A percentile compares a stretch with the other conserved stretches of the same genome.
Conservation (phyloP, 2,329 filamentous ascomycete species). For the Sclerotinia sclerotiorum region DNA sequence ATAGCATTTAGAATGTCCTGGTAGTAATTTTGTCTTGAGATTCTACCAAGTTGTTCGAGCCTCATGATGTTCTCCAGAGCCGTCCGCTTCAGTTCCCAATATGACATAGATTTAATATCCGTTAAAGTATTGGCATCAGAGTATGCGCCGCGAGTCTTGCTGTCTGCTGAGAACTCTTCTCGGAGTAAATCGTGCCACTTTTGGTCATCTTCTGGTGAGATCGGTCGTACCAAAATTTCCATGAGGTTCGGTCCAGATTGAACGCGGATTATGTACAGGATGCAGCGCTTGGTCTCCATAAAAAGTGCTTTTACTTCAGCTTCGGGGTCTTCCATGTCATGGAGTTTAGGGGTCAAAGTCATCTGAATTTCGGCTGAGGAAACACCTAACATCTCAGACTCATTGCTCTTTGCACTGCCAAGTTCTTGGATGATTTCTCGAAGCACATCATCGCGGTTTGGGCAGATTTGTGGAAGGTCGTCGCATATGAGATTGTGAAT, state of each 20-base stretch:
- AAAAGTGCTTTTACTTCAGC: conserved; percentile 89
- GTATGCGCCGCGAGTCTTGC: conserved; percentile 77
- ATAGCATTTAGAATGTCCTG: conserved; percentile 98
- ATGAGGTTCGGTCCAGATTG: conserved; percentile 91
- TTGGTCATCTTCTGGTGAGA: conserved; percentile 81
- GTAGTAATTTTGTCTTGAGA: conserved; percentile 85
- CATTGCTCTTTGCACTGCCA: conserved; percentile 93
- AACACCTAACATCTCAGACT: conserved; percentile 85
- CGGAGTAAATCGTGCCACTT: conserved; percentile 80
- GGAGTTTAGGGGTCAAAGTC: conserved; percentile 84
- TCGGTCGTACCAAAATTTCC: conserved; percentile 90
- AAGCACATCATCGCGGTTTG: conserved; percentile 79
- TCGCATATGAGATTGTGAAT: conserved; percentile 85
- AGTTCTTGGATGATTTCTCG: conserved; percentile 91
- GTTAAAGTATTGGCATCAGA: conserved; percentile 80
- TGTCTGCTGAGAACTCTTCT: conserved; percentile 74
- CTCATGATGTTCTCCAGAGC: conserved; percentile 91
- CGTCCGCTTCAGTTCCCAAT: conserved; percentile 87
- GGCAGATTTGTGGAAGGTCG: conserved; percentile 76
- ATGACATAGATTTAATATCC: conserved; percentile 86
- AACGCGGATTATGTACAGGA: conserved; percentile 95
- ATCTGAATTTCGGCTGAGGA: conserved; percentile 82
- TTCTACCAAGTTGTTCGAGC: conserved; percentile 82
- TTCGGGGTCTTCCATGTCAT: conserved; percentile 89
- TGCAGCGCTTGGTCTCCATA: conserved; percentile 97